Evolutionary conservation across 2,329 filamentous ascomycete genomes (phyloP).

Genomic region (Arthrobotrys musiformis): DNA sequence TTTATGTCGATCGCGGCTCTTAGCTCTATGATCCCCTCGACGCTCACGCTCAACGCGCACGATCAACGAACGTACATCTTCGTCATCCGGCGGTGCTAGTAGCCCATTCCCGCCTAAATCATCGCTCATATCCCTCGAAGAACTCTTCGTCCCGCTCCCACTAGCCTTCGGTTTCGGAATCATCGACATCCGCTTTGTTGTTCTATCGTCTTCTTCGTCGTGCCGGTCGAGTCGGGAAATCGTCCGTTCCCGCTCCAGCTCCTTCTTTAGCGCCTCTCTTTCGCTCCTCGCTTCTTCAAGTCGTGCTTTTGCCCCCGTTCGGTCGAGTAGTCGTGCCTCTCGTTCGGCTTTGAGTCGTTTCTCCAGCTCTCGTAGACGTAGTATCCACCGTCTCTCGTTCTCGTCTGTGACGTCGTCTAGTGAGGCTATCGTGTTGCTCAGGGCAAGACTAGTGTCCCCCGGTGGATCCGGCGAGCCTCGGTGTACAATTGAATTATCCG

Average conservation of each 20-base stretch:
- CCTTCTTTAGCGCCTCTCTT: conserved; percentile 75
- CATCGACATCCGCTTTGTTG: conserved; percentile 45
- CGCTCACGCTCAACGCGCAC: conserved; percentile 51
- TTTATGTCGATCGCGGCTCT: conserved; percentile 53
- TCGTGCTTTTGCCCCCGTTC: conserved; percentile 81
- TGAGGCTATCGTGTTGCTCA: conserved; percentile 60
- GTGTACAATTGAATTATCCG: conserved; percentile 45
- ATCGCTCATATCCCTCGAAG: conserved; percentile 33
- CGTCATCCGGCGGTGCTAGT: conserved; percentile 48
- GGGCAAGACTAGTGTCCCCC: conserved; percentile 58
- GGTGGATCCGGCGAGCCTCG: conserved; percentile 60
- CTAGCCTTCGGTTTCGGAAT: conserved; percentile 47
- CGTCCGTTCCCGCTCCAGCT: conserved; percentile 70
- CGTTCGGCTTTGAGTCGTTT: conserved; percentile 87
- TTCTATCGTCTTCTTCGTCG: conserved; percentile 37
- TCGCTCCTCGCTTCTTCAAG: conserved; percentile 79
- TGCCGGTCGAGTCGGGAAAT: conserved; percentile 45
- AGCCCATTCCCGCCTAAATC: conserved; percentile 40
- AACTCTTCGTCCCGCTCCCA: background rate
- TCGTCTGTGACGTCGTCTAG: conserved; percentile 60
- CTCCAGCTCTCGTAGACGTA: conserved; percentile 87
- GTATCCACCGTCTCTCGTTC: conserved; percentile 81
- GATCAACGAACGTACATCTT: conserved; percentile 53
- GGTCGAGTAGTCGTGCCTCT: conserved; percentile 84
- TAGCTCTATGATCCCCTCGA: conserved; percentile 41